phyloP scores from a whole-genome alignment of 164 flowering plant genomes.

The Protea cynaroides region DNA sequence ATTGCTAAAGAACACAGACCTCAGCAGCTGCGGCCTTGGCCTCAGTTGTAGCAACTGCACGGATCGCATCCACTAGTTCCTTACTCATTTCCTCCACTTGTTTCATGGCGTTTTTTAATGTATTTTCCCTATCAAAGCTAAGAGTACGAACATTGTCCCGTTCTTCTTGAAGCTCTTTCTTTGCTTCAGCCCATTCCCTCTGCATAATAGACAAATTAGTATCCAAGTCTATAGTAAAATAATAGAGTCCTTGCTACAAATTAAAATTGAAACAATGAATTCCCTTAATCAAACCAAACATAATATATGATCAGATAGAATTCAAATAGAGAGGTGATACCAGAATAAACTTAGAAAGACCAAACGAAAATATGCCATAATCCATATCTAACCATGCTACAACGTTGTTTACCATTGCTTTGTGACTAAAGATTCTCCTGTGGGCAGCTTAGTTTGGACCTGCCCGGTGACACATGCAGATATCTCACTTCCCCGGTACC shows the following conservation, averaged over 20 bases:
- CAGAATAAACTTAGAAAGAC: too few species aligned
- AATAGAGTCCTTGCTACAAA: background rate
- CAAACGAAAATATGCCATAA: too few species aligned
- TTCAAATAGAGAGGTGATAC: too few species aligned
- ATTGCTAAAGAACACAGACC: constrained; percentile 27
- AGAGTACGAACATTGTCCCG: constrained; percentile 56
- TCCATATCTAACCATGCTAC: too few species aligned
- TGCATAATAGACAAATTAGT: constrained; percentile 18
- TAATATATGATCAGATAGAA: too few species aligned
- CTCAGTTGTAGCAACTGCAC: constrained; percentile 59
- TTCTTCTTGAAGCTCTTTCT: constrained; percentile 81
- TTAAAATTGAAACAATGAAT: too few species aligned
- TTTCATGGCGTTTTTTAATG: constrained; percentile 53
- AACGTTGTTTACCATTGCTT: too few species aligned
- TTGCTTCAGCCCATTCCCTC: constrained; percentile 95
- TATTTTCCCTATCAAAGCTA: constrained; percentile 54
- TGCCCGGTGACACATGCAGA: too few species aligned
- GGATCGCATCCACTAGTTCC: constrained; percentile 57
- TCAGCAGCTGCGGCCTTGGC: constrained; percentile 77
- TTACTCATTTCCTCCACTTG: constrained; percentile 72
- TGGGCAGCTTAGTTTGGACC: too few species aligned
- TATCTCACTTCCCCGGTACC: too few species aligned
- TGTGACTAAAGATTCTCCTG: too few species aligned
- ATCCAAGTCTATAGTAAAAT: background rate
- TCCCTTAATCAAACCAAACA: too few species aligned